phyloP scores from a whole-genome alignment of 148 eudicot species.

The Mesembryanthemum crystallinum region DNA sequence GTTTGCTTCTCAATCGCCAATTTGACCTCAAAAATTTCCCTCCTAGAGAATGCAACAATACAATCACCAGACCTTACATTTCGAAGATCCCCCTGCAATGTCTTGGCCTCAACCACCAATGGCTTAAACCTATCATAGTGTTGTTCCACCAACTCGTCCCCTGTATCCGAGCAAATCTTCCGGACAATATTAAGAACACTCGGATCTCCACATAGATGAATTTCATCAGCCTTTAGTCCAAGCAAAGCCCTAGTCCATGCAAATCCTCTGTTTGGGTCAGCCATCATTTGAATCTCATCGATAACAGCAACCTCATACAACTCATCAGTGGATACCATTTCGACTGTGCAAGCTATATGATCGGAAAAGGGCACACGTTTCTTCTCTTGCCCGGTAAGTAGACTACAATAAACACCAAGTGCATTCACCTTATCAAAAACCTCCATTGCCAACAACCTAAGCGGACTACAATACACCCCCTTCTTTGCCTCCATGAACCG shows the following conservation, averaged over 20 bases:
- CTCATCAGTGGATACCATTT: constrained; percentile 88
- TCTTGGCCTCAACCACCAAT: constrained; percentile 92
- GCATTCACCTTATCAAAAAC: constrained; percentile 89
- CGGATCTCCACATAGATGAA: constrained; percentile 96
- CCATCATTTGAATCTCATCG: constrained; percentile 98
- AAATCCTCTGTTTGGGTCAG: constrained; percentile 72
- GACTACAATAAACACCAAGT: constrained; percentile 85
- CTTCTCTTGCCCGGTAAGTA: constrained; percentile 90
- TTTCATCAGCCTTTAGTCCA: constrained; percentile 94
- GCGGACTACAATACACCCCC: constrained; percentile 96
- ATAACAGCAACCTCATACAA: constrained; percentile 89
- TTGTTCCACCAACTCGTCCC: constrained; percentile 81
- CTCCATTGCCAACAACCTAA: constrained; percentile 95
- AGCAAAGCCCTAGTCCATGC: constrained; percentile 97
- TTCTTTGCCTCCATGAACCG: constrained; percentile 85
- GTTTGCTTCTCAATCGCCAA: constrained; percentile 86
- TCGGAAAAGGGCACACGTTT: constrained; percentile 75
- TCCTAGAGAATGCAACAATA: constrained; percentile 94
- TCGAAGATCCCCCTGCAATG: constrained; percentile 75
- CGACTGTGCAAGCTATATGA: constrained; percentile 92
- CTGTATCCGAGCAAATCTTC: constrained; percentile 73
- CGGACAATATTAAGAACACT: constrained; percentile 82
- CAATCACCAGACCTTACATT: constrained; percentile 92
- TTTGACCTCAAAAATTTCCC: constrained; percentile 95
- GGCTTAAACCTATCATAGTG: constrained; percentile 86